Conservation (phyloP, 202 grass and related monocot species). For the Panicum hallii region DNA sequence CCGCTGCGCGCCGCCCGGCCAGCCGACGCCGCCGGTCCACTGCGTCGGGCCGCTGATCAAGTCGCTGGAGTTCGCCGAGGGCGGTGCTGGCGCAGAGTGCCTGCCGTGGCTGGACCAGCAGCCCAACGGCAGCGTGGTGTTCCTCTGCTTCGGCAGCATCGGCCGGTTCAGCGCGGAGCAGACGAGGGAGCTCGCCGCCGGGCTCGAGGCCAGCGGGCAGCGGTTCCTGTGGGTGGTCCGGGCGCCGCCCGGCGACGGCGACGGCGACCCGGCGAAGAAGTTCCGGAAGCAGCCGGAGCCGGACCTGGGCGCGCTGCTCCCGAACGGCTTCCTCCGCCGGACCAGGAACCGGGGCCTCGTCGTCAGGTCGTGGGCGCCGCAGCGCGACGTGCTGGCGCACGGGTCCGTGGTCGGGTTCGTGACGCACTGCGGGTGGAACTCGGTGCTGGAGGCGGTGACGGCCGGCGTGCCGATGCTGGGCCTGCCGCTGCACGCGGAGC, state of each 20-base stretch:
- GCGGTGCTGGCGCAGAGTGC: constrained; percentile 42
- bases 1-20: too few species aligned
- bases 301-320: constrained; percentile 57
- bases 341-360: constrained; percentile 54
- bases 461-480: constrained; percentile 64
- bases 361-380: constrained; percentile 68
- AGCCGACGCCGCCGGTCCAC: too few species aligned
- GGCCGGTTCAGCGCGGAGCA: constrained; percentile 55
- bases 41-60: not conserved
- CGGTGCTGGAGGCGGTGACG: constrained; percentile 50
- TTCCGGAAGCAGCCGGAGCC: constrained; percentile 50
- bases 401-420: constrained; percentile 56
- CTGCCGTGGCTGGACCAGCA: constrained; percentile 62
- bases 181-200: constrained; percentile 60
- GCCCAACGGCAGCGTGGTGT: constrained; percentile 50
- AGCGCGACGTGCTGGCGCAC: constrained; percentile 63
- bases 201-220: constrained; percentile 60
- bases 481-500: constrained; percentile 76
- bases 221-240: constrained; percentile 65
- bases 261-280: not conserved
- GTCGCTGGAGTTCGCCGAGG: not conserved
- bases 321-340: constrained; percentile 56
- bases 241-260: constrained; percentile 36
- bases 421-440: constrained; percentile 82
- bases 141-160: constrained; percentile 59